Evolutionary conservation across 805 yeast species (phyloP), one percentile per base, ranked within the genome.

Genomic region (Wickerhamiella cacticola): DNA sequence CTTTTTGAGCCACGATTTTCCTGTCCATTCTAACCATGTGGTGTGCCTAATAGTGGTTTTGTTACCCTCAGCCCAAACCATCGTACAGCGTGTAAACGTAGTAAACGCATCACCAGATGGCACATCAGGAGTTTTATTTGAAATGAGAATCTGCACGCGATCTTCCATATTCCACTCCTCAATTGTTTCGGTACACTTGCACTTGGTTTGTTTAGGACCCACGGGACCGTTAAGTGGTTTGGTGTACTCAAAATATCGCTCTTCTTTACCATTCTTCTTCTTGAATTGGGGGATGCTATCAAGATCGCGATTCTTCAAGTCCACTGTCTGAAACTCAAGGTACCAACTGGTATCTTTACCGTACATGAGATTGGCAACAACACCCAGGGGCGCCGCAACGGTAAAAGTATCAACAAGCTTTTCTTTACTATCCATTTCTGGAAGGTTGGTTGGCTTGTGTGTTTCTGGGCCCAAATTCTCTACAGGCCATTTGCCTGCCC

Each of bases 171-270:
- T 81, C 56, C 72, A 64, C 41, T 71, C 64, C 39, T 77, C 74
- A 18, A 83, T 69, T 0, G 70, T 66, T 55, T 87, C 96, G 26
- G 78, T 76, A 13, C 75, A 77, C n/a, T 66, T 51, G 60, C 94
- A 84, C 49, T 73, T 77, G 2, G 99, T 88, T 21, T 89, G 85
- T 57, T 85, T 87, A 10, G 98, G 98, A 0, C 98, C 98, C 31
- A 92, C 78, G 1, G 95, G 75, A 46, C 75, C 87, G 46, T 79
- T 77, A 49, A 92, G 69, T 0, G 81, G 85, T 63, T 84, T 84
- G 43, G 74, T 72, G 63, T 88, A 92, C 3, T 73, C 70, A 59
- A 75, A 88, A 28, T 56, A 48, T 5, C 69, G 62, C 3, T 66
- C 61, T 70, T 69, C 22, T 48, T 56, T 56, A 36, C 64, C 63